A percentile compares a stretch with the other conserved stretches of the same genome.
Evolutionary conservation across 306 rosid species (phyloP).

Genomic region (Calophaca sinica): DNA sequence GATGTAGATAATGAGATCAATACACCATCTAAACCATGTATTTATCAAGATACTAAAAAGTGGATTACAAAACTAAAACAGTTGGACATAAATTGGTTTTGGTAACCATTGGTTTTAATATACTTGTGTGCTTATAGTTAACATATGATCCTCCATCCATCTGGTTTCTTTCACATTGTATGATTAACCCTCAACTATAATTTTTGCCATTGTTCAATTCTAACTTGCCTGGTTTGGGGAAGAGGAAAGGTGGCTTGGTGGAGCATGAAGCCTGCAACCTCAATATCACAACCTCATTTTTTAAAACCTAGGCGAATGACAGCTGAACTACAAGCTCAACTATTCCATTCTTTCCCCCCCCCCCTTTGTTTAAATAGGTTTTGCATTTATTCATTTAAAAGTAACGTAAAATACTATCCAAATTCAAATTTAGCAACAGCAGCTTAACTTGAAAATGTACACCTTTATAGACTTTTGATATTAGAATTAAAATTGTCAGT

Average conservation of each 20-base stretch:
- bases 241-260: neutral
- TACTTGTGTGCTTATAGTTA: neutral
- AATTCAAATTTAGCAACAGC: too few species aligned
- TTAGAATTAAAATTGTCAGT: too few species aligned
- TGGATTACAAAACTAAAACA: constrained; percentile 74
- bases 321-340: neutral
- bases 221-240: neutral
- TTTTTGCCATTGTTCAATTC: neutral
- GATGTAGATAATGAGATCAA: constrained; percentile 51
- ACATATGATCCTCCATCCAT: neutral
- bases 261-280: neutral
- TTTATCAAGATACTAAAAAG: constrained; percentile 70
- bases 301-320: neutral
- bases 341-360: too few species aligned
- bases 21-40: constrained; percentile 53
- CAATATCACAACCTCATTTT: neutral
- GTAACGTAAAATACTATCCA: too few species aligned
- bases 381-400: too few species aligned
- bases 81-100: constrained; percentile 78
- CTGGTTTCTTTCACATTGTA: neutral
- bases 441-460: too few species aligned
- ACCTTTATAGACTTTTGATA: too few species aligned
- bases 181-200: neutral
- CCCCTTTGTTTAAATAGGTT: too few species aligned
- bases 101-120: constrained; percentile 42